Percentiles rank a stretch among this genome's conserved stretches.
phyloP scores from a whole-genome alignment of 345 rosid species.

The Eucalyptus curtisii region DNA sequence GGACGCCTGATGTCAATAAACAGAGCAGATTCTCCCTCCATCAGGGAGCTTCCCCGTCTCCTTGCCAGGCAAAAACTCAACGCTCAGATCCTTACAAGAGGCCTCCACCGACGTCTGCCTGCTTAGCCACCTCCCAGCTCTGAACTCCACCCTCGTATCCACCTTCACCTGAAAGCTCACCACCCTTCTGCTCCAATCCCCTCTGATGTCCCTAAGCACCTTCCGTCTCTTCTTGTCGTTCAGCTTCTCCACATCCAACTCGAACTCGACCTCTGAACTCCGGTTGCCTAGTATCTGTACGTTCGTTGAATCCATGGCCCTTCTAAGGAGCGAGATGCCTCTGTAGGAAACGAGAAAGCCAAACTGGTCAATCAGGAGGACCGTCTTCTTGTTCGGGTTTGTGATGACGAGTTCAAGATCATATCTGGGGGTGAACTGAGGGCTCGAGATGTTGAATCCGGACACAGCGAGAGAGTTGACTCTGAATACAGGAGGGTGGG shows the following conservation, averaged over 20 bases:
- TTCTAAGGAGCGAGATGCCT: neutral
- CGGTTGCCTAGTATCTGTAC: neutral
- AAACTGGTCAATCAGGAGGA: neutral
- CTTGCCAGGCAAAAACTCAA: neutral
- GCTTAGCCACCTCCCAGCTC: neutral
- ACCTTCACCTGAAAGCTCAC: neutral
- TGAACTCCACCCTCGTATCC: neutral
- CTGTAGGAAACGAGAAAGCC: neutral
- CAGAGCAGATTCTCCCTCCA: neutral
- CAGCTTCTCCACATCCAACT: neutral
- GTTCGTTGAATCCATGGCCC: neutral
- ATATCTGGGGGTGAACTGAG: neutral
- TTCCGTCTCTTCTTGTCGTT: neutral
- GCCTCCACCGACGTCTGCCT: neutral
- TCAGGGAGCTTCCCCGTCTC: neutral
- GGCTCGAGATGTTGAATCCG: neutral
- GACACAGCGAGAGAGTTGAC: conserved; percentile 5
- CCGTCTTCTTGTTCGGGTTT: conserved; percentile 7
- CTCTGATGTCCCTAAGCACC: neutral
- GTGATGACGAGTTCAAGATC: neutral
- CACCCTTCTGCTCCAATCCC: conserved; percentile 3
- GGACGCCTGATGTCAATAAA: neutral
- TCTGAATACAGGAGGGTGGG: conserved; percentile 3
- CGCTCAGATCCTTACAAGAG: neutral
- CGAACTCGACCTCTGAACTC: neutral